phyloP scores from a whole-genome alignment of 345 rosid species.

The Lumnitzera racemosa region DNA sequence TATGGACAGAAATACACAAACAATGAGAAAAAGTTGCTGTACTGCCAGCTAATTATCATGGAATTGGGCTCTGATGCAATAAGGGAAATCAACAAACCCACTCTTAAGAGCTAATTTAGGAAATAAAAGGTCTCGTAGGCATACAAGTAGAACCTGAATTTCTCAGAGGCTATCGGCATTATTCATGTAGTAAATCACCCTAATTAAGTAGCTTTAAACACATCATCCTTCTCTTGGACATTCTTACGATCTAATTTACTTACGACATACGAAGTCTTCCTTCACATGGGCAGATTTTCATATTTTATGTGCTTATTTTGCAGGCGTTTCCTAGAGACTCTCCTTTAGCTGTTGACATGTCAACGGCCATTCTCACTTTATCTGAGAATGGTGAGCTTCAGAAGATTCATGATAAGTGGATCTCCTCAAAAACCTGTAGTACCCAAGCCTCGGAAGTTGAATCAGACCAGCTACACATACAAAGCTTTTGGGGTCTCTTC shows the following conservation, averaged over 20 bases:
- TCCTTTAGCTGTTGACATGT: slow-evolving; percentile 78
- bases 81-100: too few relatives aligned
- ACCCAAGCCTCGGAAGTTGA: slow-evolving; percentile 25
- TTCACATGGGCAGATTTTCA: not conserved
- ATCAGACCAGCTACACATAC: slow-evolving; percentile 58
- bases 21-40: too few relatives aligned
- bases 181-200: too few relatives aligned
- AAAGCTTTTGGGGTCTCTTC: slow-evolving; percentile 82
- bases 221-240: too few relatives aligned
- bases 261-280: not conserved
- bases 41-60: too few relatives aligned
- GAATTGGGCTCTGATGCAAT: too few relatives aligned
- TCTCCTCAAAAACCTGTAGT: slow-evolving; percentile 39
- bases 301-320: not conserved
- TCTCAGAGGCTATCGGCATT: too few relatives aligned
- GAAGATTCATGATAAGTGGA: slow-evolving; percentile 70
- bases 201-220: too few relatives aligned
- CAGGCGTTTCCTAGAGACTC: slow-evolving; percentile 91
- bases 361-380: slow-evolving; percentile 70
- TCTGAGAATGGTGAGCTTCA: slow-evolving; percentile 84
- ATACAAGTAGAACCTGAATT: too few relatives aligned
- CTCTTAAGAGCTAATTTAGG: too few relatives aligned
- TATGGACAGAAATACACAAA: too few relatives aligned
- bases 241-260: not conserved
- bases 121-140: too few relatives aligned